Base-by-base conservation (phyloP, 768 basidiomycete genomes). In the Termitomyces sp. region DNA sequence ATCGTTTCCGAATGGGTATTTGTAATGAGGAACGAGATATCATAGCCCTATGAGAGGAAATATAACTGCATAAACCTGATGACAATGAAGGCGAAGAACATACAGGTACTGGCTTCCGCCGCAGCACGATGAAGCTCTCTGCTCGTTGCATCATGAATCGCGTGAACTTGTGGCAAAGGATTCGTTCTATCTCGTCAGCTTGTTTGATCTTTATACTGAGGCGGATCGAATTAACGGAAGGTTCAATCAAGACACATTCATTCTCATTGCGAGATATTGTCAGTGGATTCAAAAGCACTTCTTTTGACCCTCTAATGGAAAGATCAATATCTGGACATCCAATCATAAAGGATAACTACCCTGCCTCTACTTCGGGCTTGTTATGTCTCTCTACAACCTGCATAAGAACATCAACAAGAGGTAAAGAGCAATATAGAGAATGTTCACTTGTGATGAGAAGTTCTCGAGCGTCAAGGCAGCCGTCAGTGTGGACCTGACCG, bases 61-160 rank as follows among this genome's bases (percentile, higher is more conserved):
- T 43, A 40, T 43, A 35, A 54, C 27, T 56, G 20, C 20, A 33
- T 13, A 33, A 12, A 22, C 18, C 36, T 10, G 18, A 46, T 47
- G 20, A 40, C 20, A 18, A 22, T 44, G 38, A 36, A 25, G 15
- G 4, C 16, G 18, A 50, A 52, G 4, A 23, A 75, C 84, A 64
- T 60, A 92, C 94, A 57, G 83, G 79, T 38, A 98, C 88, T 36
- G 97, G 94, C 70, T 95, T 97, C 73, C 97, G 81, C 68, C 97
- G 84, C 67, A 99, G 80, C 63, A 99, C 92, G 56, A 99, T 83
- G 70, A 99, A 99, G 71, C 87, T 94, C 76, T 99, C 97, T 23
- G 97, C 97, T 55, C 97, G 80, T 75, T 95, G 94, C 88, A 94
- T 98, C 93, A 98, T 90, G 76, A 99, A 99, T 50, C 97, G 81